Percentiles rank a stretch among this genome's conserved stretches.
phyloP scores from a whole-genome alignment of 2,329 filamentous ascomycete genomes.

The Cordyceps pruinosa region DNA sequence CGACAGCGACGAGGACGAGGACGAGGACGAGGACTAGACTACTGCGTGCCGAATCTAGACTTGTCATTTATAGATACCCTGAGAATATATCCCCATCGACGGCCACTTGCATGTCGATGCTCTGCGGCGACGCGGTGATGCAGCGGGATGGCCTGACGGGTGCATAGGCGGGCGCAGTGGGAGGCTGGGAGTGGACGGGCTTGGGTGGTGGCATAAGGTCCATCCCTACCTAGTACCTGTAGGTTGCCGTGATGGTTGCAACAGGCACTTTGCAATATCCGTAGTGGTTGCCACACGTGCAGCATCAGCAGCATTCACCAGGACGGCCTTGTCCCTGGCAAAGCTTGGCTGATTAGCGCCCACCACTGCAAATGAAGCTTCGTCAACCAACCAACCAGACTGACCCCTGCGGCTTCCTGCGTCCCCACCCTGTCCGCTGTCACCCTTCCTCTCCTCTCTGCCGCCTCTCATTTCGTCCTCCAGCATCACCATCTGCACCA shows the following conservation, averaged over 20 bases:
- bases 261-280: no score
- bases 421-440: slow-evolving; percentile 1
- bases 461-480: slow-evolving; percentile 12
- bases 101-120: neutral
- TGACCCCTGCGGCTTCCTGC: neutral
- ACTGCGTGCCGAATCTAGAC: no score
- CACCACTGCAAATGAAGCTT: neutral
- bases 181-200: no score
- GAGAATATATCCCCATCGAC: neutral
- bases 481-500: slow-evolving; percentile 1
- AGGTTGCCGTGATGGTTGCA: no score
- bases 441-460: slow-evolving; percentile 1
- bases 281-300: neutral
- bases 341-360: slow-evolving; percentile 1
- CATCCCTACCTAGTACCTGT: no score
- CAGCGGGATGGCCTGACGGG: neutral
- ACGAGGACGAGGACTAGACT: slow-evolving; percentile 46
- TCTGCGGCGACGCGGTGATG: no score
- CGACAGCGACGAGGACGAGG: slow-evolving; percentile 66
- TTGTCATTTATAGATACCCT: slow-evolving; percentile 6
- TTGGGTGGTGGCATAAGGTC: no score
- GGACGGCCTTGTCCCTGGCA: neutral
- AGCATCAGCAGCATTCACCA: neutral
- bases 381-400: neutral
- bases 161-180: no score